Base-by-base conservation (phyloP, 208 protist genomes). In the Crithidia thermophila region DNA sequence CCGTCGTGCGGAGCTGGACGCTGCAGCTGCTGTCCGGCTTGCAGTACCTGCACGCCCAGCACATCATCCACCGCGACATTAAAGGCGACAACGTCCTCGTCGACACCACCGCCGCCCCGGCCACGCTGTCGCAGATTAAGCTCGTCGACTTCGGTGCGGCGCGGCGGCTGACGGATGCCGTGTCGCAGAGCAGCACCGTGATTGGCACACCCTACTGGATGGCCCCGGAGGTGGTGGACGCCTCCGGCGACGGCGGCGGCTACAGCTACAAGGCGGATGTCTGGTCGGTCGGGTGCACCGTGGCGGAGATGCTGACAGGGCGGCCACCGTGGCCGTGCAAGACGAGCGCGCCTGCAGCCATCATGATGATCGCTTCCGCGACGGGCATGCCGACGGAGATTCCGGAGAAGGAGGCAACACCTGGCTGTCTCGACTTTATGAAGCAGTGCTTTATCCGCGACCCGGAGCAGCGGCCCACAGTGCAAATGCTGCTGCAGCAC, bases 171-270 rank as follows among this genome's bases (percentile, higher is more conserved):
- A 90, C 85, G 10, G 93, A 97, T 47, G 85, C 88, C 5, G 81
- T 95, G 6, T 77, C 82, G 14, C 93, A 94, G 65, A 94, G 86
- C 65, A 86, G 87, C 37, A 97, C 93, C 20, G 84, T 97, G 13
- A 94, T 94, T 49, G 93, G 93, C 27, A 96, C 93, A 31, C 93
- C 93, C n/a, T 97, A 97, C 77, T 97, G 93, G 91, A 97, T 97
- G 93, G 93, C 93, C 2, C 93, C 93, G 20, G 90, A 97, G 80
- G 89, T 97, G 66, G 88, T 97, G 39, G 80, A 94, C 71, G 84
- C 64, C 50, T 72, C 64, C 36, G 71, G 62, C 6, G 63, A 70
- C 14, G 49, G 71, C 20, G 61, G 40, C 28, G 91, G 91, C 10
- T 96, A 96, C 76, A 94, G 86, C 70, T 94, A 93, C 79, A 94